Percentiles rank a stretch among this genome's conserved stretches.
Conservation (phyloP, 164 flowering plant species). For the Umbilicus rupestris region DNA sequence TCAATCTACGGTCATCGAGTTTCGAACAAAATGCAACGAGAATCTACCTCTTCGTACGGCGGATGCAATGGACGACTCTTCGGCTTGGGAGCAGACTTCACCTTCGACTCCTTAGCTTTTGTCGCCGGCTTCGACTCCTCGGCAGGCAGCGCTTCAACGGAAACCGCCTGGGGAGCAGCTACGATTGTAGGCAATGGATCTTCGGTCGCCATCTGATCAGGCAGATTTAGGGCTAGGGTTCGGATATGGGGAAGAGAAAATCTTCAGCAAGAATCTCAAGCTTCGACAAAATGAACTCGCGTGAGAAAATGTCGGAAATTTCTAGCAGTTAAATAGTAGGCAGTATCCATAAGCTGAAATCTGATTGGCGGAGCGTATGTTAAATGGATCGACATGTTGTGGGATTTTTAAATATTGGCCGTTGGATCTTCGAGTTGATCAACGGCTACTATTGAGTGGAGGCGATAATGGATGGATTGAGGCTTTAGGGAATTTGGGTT, state of each 20-base stretch:
- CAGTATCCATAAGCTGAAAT: conserved; percentile 9
- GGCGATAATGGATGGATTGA: not conserved
- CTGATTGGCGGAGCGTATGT: conserved; percentile 29
- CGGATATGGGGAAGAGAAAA: not conserved
- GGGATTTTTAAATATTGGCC: conserved; percentile 22
- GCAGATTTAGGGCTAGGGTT: conserved; percentile 6
- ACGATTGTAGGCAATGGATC: conserved; percentile 1
- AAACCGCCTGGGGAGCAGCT: not conserved
- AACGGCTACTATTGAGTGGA: conserved; percentile 20
- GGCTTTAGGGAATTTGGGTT: not conserved
- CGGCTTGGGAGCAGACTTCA: conserved; percentile 17
- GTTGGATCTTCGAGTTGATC: conserved; percentile 21
- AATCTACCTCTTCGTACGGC: conserved; percentile 36
- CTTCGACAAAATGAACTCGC: not conserved
- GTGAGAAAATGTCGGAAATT: not conserved
- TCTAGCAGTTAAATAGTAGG: conserved; percentile 17
- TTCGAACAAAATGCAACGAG: not conserved
- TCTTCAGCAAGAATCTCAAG: not conserved
- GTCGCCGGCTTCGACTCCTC: not conserved
- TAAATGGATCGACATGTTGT: conserved; percentile 25
- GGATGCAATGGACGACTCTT: conserved; percentile 37
- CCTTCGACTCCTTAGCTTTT: conserved; percentile 11
- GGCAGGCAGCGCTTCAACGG: not conserved
- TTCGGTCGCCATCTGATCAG: conserved; percentile 16
- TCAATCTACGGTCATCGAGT: not conserved